Evolutionary conservation across 345 rosid species (phyloP).

Genomic region (Anacardium occidentale): DNA sequence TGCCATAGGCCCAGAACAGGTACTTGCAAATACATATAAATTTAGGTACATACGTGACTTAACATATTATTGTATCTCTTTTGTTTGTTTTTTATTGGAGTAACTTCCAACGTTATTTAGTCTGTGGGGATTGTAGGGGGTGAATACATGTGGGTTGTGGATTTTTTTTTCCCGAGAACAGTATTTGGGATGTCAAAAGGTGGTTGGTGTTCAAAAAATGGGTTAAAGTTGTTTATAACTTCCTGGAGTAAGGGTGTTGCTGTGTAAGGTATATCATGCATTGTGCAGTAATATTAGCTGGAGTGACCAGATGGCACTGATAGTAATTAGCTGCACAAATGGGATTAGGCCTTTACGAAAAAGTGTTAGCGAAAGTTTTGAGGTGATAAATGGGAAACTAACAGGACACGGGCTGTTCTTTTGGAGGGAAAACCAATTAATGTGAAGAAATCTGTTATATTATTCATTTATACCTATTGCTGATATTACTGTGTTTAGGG

Average conservation of each 20-base stretch:
- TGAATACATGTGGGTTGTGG: neutral
- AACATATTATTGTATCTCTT: neutral
- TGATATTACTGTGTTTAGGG: neutral
- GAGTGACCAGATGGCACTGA: neutral
- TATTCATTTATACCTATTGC: neutral
- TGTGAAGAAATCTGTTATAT: neutral
- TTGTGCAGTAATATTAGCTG: neutral
- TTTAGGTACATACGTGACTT: neutral
- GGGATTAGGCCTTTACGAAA: neutral
- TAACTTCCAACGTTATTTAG: neutral
- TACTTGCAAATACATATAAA: neutral
- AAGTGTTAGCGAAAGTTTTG: neutral
- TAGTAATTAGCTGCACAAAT: neutral
- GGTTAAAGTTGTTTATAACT: neutral
- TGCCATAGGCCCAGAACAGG: neutral
- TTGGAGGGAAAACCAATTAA: neutral
- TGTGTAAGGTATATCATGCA: neutral
- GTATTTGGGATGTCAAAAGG: neutral
- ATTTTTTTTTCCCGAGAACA: neutral
- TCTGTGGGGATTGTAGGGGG: neutral
- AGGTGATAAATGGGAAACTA: neutral
- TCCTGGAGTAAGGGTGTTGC: neutral
- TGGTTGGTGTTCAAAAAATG: neutral
- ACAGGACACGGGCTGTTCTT: neutral
- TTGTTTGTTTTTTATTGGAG: neutral